These are phyloP conservation scores for Vanilla planifolia DNA, from an alignment of 106 monocot species.

Conservation along the genomic window DNA sequence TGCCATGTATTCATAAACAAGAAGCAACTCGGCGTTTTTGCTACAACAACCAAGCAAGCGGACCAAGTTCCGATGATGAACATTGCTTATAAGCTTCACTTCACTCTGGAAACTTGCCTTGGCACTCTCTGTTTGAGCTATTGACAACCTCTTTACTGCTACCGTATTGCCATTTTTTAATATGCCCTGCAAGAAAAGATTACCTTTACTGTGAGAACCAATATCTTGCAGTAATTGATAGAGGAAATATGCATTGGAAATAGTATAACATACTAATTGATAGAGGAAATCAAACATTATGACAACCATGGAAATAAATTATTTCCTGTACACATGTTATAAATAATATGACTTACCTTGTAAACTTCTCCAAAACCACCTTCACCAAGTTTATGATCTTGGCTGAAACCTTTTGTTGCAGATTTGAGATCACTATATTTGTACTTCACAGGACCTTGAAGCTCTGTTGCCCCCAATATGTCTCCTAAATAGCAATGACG, in stretches of 20 bases:
- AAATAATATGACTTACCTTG: conserved; percentile 22
- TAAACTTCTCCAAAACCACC: conserved; percentile 81
- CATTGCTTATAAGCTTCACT: conserved; percentile 78
- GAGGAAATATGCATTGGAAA: too few species aligned
- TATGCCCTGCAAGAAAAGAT: conserved; percentile 30
- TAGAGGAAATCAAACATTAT: too few species aligned
- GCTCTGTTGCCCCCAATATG: conserved; percentile 52
- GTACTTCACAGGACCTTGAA: conserved; percentile 47
- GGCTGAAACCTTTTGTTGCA: conserved; percentile 54
- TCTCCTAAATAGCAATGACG: conserved; percentile 23
- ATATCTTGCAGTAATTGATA: too few species aligned
- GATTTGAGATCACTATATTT: conserved; percentile 50
- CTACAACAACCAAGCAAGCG: conserved; percentile 64
- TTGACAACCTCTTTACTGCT: conserved; percentile 55
- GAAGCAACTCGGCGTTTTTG: conserved; percentile 46
- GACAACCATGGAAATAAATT: too few species aligned
- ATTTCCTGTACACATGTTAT: too few species aligned
- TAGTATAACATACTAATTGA: too few species aligned
- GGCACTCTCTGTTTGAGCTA: conserved; percentile 27
- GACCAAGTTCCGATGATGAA: conserved; percentile 61
- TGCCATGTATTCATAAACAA: conserved; percentile 77
- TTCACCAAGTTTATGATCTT: conserved; percentile 57
- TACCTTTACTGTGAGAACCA: too few species aligned
- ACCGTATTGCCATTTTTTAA: conserved; percentile 54
- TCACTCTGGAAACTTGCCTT: conserved; percentile 50